These are phyloP conservation scores for Leptosphaerulina australis DNA, from an alignment of 2,329 filamentous ascomycete species.

Conservation along the genomic window DNA sequence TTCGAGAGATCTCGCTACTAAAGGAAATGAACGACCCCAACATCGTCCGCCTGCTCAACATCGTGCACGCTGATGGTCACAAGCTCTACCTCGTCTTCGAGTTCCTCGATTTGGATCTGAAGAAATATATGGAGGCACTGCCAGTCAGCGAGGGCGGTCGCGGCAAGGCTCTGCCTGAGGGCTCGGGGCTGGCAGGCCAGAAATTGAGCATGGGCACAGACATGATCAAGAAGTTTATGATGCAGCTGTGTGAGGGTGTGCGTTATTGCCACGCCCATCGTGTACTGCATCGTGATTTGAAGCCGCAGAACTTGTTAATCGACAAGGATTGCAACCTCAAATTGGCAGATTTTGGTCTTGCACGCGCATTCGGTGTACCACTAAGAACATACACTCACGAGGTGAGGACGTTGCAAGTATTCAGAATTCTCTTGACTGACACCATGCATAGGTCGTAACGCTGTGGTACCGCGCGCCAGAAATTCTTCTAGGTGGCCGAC, in stretches of 20 bases:
- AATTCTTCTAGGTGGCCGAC: conserved; percentile 85
- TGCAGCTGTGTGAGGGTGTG: conserved; percentile 81
- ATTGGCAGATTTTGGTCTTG: conserved; percentile 87
- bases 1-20: conserved; percentile 90
- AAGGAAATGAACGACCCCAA: conserved; percentile 95
- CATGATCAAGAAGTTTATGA: conserved; percentile 94
- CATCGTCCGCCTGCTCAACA: conserved; percentile 86
- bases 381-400: conserved; percentile 92
- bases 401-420: conserved; percentile 48
- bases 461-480: conserved; percentile 92
- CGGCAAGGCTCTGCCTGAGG: conserved; percentile 83
- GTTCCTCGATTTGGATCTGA: conserved; percentile 88
- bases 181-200: conserved; percentile 67
- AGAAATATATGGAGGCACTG: conserved; percentile 95
- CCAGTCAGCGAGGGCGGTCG: conserved; percentile 83
- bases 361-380: conserved; percentile 88
- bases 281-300: conserved; percentile 84
- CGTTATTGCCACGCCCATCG: conserved; percentile 89
- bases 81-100: conserved; percentile 94
- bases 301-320: conserved; percentile 89
- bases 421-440: conserved; percentile 18
- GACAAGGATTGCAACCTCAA: conserved; percentile 87
- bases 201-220: conserved; percentile 74
- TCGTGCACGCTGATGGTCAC: conserved; percentile 91
- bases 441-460: conserved; percentile 71